Evolutionary conservation across 2,329 filamentous ascomycete species (phyloP), one percentile per base, ranked within the genome.

Genomic region (Cryphonectria radicalis): DNA sequence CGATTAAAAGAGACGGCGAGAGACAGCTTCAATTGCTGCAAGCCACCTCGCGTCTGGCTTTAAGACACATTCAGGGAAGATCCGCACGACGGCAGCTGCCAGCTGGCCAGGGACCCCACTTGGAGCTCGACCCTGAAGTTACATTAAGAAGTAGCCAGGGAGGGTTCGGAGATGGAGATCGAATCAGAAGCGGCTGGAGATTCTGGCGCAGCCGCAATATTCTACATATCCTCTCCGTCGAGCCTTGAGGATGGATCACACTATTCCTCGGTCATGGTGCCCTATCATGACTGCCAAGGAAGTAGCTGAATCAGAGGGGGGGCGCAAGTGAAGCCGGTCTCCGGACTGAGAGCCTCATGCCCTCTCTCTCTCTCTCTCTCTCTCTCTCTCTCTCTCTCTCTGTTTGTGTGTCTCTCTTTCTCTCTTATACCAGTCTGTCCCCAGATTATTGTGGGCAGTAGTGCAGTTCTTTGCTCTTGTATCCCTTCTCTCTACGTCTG

Each of bases 331-430:
- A 50, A n/a, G 14, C 28, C 57, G 64, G 4, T 32, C 55, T 57
- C 32, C 63, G 28, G 43, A 43, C 25, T 6, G 28, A 68, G 66
- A 65, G 60, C 66, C 50, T 68, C 40, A 25, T 65, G 14, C 7
- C 46, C 46, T 50, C 46, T 50, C 46, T 50, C 5, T 22, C 17
- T n/a, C 4, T 22, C 5, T 40, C n/a, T n/a, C n/a, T n/a, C n/a
- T n/a, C n/a, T n/a, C n/a, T n/a, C n/a, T n/a, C 46, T 50, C 46
- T 50, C 46, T 50, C 46, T 50, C 46, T 50, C 46, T 50, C 6
- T 22, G 3, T n/a, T 1, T n/a, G 32, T 46, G 37, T 19, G 4
- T 46, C 14, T 46, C 46, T n/a, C 22, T n/a, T n/a, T 50, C 22
- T 40, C 19, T 64, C 22, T 42, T 43, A 46, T 68, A 68, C 43